A percentile compares a stretch with the other conserved stretches of the same genome.
These are phyloP conservation scores for Yarrowia divulgata DNA, from an alignment of 805 yeast genomes.

Conservation along the genomic window DNA sequence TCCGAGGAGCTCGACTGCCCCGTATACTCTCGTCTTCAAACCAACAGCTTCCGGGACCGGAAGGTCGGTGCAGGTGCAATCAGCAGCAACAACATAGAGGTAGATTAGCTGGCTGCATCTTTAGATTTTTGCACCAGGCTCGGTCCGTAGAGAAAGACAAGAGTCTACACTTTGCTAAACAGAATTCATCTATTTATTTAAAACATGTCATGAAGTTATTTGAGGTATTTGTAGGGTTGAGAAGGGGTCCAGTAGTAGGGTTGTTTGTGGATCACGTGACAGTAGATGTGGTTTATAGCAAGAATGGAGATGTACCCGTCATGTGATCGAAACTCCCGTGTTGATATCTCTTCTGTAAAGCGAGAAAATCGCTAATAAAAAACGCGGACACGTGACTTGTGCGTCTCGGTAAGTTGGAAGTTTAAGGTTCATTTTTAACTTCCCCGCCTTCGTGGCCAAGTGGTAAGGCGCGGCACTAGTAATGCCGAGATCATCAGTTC, in stretches of 20 bases:
- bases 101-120: constrained; percentile 16
- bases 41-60: constrained; percentile 33
- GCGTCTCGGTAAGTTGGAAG: not conserved
- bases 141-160: constrained; percentile 5
- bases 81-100: constrained; percentile 30
- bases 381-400: not conserved
- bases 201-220: constrained; percentile 14
- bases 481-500: constrained; percentile 39
- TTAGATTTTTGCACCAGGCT: constrained; percentile 27
- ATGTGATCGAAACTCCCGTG: not conserved
- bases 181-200: constrained; percentile 22
- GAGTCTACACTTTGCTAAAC: constrained; percentile 34
- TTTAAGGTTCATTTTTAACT: constrained; percentile 1
- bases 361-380: not conserved
- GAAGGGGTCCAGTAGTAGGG: no score
- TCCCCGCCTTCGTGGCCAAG: constrained; percentile 36
- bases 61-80: constrained; percentile 15
- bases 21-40: constrained; percentile 14
- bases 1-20: constrained; percentile 17
- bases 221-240: not conserved
- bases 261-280: no score
- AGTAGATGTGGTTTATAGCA: no score
- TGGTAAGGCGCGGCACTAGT: constrained; percentile 39
- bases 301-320: no score
- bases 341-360: not conserved